These are phyloP conservation scores for Coemansia sp. DNA, from an alignment of 192 early-diverging fungal species.

Conservation along the genomic window DNA sequence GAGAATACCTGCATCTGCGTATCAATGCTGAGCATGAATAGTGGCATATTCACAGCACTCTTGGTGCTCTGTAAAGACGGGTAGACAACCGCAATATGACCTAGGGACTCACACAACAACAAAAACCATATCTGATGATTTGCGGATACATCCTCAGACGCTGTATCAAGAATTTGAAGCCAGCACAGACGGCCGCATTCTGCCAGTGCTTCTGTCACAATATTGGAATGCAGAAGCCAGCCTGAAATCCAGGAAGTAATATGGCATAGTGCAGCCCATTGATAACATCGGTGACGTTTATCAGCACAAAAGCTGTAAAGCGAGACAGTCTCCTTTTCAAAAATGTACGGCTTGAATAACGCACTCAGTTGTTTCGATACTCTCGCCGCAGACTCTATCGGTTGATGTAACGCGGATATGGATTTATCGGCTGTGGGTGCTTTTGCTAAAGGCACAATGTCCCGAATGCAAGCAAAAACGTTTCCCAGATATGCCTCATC, in stretches of 20 bases:
- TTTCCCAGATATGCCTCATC: slow-evolving; percentile 11
- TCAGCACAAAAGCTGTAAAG: slow-evolving; percentile 22
- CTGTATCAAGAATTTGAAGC: slow-evolving; percentile 17
- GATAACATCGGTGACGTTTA: slow-evolving; percentile 39
- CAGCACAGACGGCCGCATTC: slow-evolving; percentile 31
- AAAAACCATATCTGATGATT: slow-evolving; percentile 25
- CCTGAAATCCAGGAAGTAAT: slow-evolving; percentile 21
- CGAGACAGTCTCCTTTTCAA: background rate
- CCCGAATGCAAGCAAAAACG: slow-evolving; percentile 41
- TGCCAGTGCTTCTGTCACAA: slow-evolving; percentile 13
- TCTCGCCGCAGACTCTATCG: background rate
- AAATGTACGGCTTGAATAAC: slow-evolving; percentile 9
- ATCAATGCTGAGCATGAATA: slow-evolving; percentile 15
- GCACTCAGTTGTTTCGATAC: slow-evolving; percentile 7
- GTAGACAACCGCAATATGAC: slow-evolving; percentile 10
- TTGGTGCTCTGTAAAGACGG: slow-evolving; percentile 2
- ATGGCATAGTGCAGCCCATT: slow-evolving; percentile 43
- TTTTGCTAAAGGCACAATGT: slow-evolving; percentile 10
- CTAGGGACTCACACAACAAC: slow-evolving; percentile 33
- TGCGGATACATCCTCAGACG: background rate
- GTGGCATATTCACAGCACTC: background rate
- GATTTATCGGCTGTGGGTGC: background rate
- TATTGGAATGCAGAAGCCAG: background rate
- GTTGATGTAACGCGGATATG: background rate
- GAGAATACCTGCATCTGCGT: slow-evolving; percentile 27